Evolutionary conservation across 805 yeast genomes (phyloP), one percentile per base, ranked within the genome.

Genomic region (Candida awuae): DNA sequence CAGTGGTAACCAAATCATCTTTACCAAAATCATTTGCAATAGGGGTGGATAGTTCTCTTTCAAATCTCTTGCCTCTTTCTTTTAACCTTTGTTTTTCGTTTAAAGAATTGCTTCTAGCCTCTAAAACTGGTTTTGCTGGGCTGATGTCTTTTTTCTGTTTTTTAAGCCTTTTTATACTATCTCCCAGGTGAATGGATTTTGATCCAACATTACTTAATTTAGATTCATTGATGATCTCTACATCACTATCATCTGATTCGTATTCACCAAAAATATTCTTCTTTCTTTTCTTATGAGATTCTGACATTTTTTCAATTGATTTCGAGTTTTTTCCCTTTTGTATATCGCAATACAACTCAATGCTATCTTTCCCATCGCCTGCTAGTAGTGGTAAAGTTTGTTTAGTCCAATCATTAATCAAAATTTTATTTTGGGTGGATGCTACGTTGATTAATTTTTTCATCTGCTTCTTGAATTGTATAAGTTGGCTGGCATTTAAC

Each of bases 371-470:
- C 27, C 36, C 35, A 22, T 33, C 30, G 4, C 27, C 44, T 21
- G 41, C 35, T 20, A 44, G 65, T 48, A 34, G 68, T 46, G 85
- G 85, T 6, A 80, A 45, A 22, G 57, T 55, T 52, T 74, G 77
- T 9, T 34, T 45, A 4, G 49, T 52, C 87, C 87, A 80, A 43
- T 76, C 69, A 45, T 72, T 76, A 1, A 56, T 45, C 59, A 69
- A 65, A 4, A 79, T 48, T 29, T 64, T 65, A 17, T 61, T 59
- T 34, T 63, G 58, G 3, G 58, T 56, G 14, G 69, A 65, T 1
- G 84, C 83, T 37, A 56, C 45, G 37, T 71, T 66, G 20, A 80
- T 63, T 26, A 77, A 49, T 9, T 53, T 44, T 48, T 69, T 75
- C 35, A 80, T 55, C 50, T 79, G 77, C 8, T 48, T 41, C 44